These are phyloP conservation scores for Microsporum audouinii DNA, from an alignment of 2,329 filamentous ascomycete species.

Conservation along the genomic window DNA sequence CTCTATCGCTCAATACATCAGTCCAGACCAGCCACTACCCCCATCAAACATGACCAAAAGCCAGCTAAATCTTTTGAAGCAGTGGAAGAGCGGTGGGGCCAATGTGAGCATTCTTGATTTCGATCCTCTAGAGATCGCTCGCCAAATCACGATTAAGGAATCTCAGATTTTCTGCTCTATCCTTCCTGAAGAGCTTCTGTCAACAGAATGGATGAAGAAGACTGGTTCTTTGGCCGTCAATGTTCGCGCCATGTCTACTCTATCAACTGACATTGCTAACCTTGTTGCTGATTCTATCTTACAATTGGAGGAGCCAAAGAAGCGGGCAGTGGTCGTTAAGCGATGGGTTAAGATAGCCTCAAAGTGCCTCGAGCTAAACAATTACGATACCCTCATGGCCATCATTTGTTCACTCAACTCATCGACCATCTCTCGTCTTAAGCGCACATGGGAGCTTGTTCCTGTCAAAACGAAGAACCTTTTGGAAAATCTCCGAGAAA, in stretches of 20 bases:
- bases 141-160: conserved; percentile 85
- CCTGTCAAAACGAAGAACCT: conserved; percentile 71
- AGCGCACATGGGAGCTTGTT: conserved; percentile 83
- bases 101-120: conserved; percentile 74
- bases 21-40: conserved; percentile 61
- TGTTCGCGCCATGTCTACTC: conserved; percentile 82
- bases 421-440: conserved; percentile 77
- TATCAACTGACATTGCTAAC: conserved; percentile 87
- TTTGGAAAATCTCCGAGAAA: conserved; percentile 65
- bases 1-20: conserved; percentile 57
- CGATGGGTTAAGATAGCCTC: conserved; percentile 95
- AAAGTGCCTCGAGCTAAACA: conserved; percentile 77
- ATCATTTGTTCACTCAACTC: conserved; percentile 91
- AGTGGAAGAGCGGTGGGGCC: conserved; percentile 61
- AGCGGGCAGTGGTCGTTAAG: conserved; percentile 80
- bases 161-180: conserved; percentile 87
- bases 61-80: conserved; percentile 59
- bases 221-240: conserved; percentile 68
- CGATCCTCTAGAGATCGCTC: conserved; percentile 77
- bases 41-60: conserved; percentile 60
- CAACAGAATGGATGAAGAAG: conserved; percentile 89
- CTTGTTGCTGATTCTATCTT: conserved; percentile 89
- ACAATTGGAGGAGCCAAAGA: conserved; percentile 79
- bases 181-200: conserved; percentile 79
- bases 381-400: conserved; percentile 94